phyloP scores from a whole-genome alignment of 805 yeast genomes.

The Lipomyces anomalus region DNA sequence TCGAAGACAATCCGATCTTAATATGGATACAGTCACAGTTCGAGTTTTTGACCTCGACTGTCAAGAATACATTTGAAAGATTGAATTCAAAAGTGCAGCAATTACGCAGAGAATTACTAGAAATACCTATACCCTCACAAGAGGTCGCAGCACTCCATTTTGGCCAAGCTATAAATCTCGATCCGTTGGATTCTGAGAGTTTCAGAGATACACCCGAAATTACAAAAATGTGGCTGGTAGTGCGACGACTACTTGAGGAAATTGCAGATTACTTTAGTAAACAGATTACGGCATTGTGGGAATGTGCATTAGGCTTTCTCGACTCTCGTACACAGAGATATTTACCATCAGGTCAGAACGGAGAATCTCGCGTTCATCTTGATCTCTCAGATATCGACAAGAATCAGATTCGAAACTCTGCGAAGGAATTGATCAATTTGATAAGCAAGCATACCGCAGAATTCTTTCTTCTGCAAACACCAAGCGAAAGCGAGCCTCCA shows the following conservation, averaged over 20 bases:
- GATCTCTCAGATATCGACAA: slow-evolving; percentile 42
- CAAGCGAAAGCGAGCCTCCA: neutral
- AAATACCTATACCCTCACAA: slow-evolving; percentile 2
- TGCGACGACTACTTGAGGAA: slow-evolving; percentile 40
- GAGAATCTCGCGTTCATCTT: slow-evolving; percentile 37
- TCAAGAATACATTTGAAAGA: slow-evolving; percentile 41
- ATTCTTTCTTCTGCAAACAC: slow-evolving; percentile 22
- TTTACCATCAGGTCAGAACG: slow-evolving; percentile 40
- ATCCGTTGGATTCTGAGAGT: neutral
- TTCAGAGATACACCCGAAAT: slow-evolving; percentile 48
- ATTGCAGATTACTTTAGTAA: slow-evolving; percentile 36
- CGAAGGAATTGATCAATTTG: slow-evolving; percentile 35
- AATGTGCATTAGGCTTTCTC: slow-evolving; percentile 49
- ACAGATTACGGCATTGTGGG: slow-evolving; percentile 49
- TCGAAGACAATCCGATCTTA: slow-evolving; percentile 56
- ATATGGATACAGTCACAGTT: slow-evolving; percentile 56
- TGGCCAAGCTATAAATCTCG: slow-evolving; percentile 10
- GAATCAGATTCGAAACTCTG: slow-evolving; percentile 38
- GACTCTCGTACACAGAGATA: slow-evolving; percentile 43
- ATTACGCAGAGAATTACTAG: slow-evolving; percentile 11
- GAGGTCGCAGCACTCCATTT: slow-evolving; percentile 2
- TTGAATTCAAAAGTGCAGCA: slow-evolving; percentile 20
- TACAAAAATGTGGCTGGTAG: slow-evolving; percentile 54
- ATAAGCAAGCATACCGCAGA: slow-evolving; percentile 28
- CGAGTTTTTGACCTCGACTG: slow-evolving; percentile 36